Evolutionary conservation across 2,329 filamentous ascomycete species (phyloP), one percentile per base, ranked within the genome.

Genomic region (Apiospora arundinis): DNA sequence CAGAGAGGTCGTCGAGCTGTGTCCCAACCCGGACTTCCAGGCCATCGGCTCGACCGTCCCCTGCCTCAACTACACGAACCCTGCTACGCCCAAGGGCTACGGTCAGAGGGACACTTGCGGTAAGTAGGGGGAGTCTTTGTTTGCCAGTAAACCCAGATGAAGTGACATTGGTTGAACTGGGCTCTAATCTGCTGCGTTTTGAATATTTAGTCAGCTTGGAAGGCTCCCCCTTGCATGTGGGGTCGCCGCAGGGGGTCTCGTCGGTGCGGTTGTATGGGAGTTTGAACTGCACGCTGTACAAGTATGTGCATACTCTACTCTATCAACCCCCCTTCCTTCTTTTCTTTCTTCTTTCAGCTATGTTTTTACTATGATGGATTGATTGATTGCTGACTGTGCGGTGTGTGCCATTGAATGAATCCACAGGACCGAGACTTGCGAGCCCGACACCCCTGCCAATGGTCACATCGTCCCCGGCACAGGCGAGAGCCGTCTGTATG

Each of bases 221-320:
- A 32, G 56, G 56, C 21, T 63, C 56, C 1, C 40, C 40, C n/a
- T 52, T 70, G n/a, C 49, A 63, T 16, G 69, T 70, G 3, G 71
- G 71, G 21, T 69, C 65, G 49, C 71, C 69, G 6, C 70, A 72
- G 40, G 70, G 70, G 7, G 44, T 72, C 16, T 72, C 70, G 9
- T 72, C 70, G n/a, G 70, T 60, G 14, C 37, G 63, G 42, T 63
- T 70, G 23, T 72, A 68, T 28, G 46, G 48, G 46, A 49, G 2
- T 4, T 37, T 72, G 70, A 72, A 72, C 25, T 72, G 71, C 37
- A 72, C 71, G 16, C 69, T 72, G 16, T 72, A 72, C 65, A 72
- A 69, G 71, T 72, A 52, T 18, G 71, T 68, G 60, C 11, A 42
- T 45, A 5, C 9, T 16, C 28, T 60, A 4, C 11, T 12, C 2